A percentile compares a stretch with the other conserved stretches of the same genome.
Evolutionary conservation across 2,329 filamentous ascomycete species (phyloP).

Genomic region (Epichloe hybrida): DNA sequence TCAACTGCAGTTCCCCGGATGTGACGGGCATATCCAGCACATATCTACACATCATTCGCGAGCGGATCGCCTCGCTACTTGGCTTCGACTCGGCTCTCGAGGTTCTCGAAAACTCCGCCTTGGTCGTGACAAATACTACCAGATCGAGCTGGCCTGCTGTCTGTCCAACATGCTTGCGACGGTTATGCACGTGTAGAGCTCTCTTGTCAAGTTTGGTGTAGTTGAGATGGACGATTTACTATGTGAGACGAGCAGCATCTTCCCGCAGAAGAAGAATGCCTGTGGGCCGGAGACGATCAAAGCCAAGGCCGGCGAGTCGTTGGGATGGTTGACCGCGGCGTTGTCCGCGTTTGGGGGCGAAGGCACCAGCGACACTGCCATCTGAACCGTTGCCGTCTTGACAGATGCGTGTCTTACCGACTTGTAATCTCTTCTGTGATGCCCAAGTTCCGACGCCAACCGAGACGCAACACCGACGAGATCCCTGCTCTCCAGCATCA

Average conservation of each 20-base stretch:
- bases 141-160: constrained; percentile 1
- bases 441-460: too few relatives aligned
- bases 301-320: constrained; percentile 5
- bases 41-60: constrained; percentile 2
- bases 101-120: constrained; percentile 2
- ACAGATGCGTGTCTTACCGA: background rate
- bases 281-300: constrained; percentile 6
- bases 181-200: constrained; percentile 5
- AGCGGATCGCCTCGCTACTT: constrained; percentile 1
- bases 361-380: constrained; percentile 2
- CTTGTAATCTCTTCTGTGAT: too few relatives aligned
- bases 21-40: background rate
- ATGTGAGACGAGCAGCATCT: constrained; percentile 6
- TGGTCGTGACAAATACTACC: constrained; percentile 3
- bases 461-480: too few relatives aligned
- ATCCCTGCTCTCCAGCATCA: too few relatives aligned
- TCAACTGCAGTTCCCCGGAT: constrained; percentile 3
- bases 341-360: constrained; percentile 3
- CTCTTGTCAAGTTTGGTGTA: constrained; percentile 4
- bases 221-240: constrained; percentile 5
- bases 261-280: constrained; percentile 8
- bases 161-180: background rate
- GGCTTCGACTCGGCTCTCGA: constrained; percentile 3
- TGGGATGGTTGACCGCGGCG: constrained; percentile 4
- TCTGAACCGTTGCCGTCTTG: background rate